These are phyloP conservation scores for Iris pallida DNA, from an alignment of 116 monocot species.

Conservation along the genomic window DNA sequence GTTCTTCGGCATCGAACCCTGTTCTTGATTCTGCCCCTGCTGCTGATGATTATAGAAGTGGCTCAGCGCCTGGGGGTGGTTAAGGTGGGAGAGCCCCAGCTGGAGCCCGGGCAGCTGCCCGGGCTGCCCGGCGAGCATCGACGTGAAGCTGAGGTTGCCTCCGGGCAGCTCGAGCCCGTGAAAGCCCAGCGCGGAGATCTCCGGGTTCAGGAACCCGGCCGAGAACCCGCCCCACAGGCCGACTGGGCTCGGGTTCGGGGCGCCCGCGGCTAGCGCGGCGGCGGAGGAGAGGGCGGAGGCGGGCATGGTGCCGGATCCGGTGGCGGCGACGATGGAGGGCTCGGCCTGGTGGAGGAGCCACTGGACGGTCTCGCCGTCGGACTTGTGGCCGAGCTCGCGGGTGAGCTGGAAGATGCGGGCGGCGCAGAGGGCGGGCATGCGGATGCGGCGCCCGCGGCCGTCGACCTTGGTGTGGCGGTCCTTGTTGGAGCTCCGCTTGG, in stretches of 20 bases:
- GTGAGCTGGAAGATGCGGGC: slow-evolving; percentile 52
- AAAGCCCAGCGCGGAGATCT: slow-evolving; percentile 18
- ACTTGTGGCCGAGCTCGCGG: slow-evolving; percentile 47
- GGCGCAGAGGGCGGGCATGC: slow-evolving; percentile 62
- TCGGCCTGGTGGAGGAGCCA: slow-evolving; percentile 58
- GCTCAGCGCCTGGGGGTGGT: slow-evolving; percentile 24
- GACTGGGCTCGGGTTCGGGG: slow-evolving; percentile 2
- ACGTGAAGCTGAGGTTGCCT: slow-evolving; percentile 28
- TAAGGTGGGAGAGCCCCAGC: slow-evolving; percentile 34
- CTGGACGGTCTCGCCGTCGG: slow-evolving; percentile 55
- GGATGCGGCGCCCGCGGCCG: slow-evolving; percentile 45
- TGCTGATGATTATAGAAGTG: slow-evolving; percentile 29
- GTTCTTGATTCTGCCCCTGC: slow-evolving; percentile 18
- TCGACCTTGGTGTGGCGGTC: slow-evolving; percentile 68
- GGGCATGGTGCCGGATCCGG: slow-evolving; percentile 46
- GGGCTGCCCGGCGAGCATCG: slow-evolving; percentile 22
- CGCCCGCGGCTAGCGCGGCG: slow-evolving; percentile 6
- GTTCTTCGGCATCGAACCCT: slow-evolving; percentile 15
- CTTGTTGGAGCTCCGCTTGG: slow-evolving; percentile 41
- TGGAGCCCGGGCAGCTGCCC: slow-evolving; percentile 34
- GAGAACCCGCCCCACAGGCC: slow-evolving; percentile 12
- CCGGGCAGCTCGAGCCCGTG: slow-evolving; percentile 28
- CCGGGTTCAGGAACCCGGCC: slow-evolving; percentile 12
- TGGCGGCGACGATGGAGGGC: slow-evolving; percentile 42
- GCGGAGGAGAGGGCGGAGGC: slow-evolving; percentile 28